Percentiles rank a stretch among this genome's conserved stretches.
Evolutionary conservation across 805 yeast genomes (phyloP).

Genomic region (Saturnispora gosingensis): DNA sequence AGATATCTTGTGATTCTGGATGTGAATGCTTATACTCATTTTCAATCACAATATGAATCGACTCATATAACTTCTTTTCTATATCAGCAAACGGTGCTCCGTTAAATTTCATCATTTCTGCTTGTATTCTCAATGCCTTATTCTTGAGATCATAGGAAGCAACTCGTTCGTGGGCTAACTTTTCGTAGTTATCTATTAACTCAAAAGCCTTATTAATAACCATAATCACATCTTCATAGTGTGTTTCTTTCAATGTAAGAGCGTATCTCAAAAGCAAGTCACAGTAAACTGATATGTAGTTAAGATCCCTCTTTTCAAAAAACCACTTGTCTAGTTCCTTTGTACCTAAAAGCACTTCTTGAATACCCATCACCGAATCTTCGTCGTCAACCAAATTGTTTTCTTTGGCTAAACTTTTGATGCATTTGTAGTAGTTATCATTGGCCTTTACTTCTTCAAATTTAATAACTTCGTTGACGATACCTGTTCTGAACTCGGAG

Average conservation of each 20-base stretch:
- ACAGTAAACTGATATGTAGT: slow-evolving; percentile 27
- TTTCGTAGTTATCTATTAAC: slow-evolving; percentile 24
- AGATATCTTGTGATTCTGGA: slow-evolving; percentile 10
- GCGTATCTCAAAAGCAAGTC: slow-evolving; percentile 34
- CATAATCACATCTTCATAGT: slow-evolving; percentile 19
- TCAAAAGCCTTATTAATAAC: slow-evolving; percentile 25
- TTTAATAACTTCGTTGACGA: slow-evolving; percentile 31
- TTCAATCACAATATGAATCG: slow-evolving; percentile 20
- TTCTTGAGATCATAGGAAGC: slow-evolving; percentile 25
- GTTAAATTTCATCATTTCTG: slow-evolving; percentile 22
- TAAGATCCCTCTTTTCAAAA: slow-evolving; percentile 24
- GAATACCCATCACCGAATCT: slow-evolving; percentile 14
- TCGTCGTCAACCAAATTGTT: slow-evolving; percentile 21
- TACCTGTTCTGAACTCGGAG: slow-evolving; percentile 28
- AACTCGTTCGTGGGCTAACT: slow-evolving; percentile 13
- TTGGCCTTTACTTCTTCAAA: slow-evolving; percentile 28
- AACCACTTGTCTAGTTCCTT: slow-evolving; percentile 20
- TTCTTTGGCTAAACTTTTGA: slow-evolving; percentile 25
- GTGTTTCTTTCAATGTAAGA: slow-evolving; percentile 23
- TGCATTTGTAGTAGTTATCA: slow-evolving; percentile 23
- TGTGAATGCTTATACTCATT: slow-evolving; percentile 17
- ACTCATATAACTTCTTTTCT: slow-evolving; percentile 24
- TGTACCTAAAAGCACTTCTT: slow-evolving; percentile 14
- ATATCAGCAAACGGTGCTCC: slow-evolving; percentile 18
- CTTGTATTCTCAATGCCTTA: slow-evolving; percentile 30